Evolutionary conservation across 768 basidiomycete genomes (phyloP), one percentile per base, ranked within the genome.

Genomic region (Pulveroboletus sp.): DNA sequence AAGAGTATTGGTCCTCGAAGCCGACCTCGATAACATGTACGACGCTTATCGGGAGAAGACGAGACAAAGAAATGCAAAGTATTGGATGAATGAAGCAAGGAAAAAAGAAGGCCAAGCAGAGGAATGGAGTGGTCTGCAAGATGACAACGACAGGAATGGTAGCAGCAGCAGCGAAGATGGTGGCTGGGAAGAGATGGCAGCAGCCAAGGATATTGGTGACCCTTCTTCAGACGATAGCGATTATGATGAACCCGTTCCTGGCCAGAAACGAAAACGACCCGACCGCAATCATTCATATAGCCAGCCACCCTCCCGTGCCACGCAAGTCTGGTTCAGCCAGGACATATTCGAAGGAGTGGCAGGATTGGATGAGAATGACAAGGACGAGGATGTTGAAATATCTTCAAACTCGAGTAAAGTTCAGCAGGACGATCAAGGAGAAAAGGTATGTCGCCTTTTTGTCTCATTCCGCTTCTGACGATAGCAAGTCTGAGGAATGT

Each of bases 291-390:
- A 25, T 6, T 3, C 9, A 4, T 24, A 43, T 10, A 21, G 81
- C 29, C 72, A 73, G 16, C 52, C 65, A 17, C 58, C 63, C 1
- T 82, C 77, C 57, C 77, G 77, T 39, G 76, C 84, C 38, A 80
- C 93, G 2, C 79, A 86, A 58, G 65, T 97, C n/a, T 99, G 97
- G 97, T 99, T 97, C 70, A 85, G 88, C 55, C 95, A 97, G 68
- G 87, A 88, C 43, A 69, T 97, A 37, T 99, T 99, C 75, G 77
- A 82, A 42, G 77, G 64, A 6, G 62, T 75, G 29, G 65, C 65
- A 10, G 72, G 74, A 35, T 68, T 72, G 13, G 59, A 58, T 27
- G 72, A 69, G 27, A 64, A 60, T 6, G 56, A 57, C 35, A 64
- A 56, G 4, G 25, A 44, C 23, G 60, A 56, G 21, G 61, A 65